These are phyloP conservation scores for Heracleum sosnowskyi DNA, from an alignment of 129 eudicot species.

Conservation along the genomic window DNA sequence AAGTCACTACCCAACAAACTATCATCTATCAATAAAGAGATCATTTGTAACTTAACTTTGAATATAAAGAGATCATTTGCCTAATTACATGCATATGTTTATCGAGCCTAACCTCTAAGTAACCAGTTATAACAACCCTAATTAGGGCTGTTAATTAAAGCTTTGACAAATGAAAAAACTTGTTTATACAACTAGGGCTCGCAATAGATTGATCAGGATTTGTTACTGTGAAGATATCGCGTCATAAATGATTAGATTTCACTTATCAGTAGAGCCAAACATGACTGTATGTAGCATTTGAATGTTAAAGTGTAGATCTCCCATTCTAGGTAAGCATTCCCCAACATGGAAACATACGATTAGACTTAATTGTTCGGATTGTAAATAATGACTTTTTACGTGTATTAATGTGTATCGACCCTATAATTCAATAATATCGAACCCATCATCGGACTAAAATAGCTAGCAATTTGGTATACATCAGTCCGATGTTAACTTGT, in stretches of 20 bases:
- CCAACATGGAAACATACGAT: not conserved
- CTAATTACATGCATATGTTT: not conserved
- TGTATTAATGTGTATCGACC: too few species aligned
- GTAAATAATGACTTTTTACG: too few species aligned
- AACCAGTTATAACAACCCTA: not conserved
- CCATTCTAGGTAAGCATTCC: not conserved
- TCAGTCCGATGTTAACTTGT: too few species aligned
- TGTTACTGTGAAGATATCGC: not conserved
- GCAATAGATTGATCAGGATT: not conserved
- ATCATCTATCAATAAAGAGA: constrained; percentile 1
- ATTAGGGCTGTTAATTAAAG: not conserved
- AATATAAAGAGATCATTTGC: not conserved
- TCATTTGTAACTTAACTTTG: constrained; percentile 4
- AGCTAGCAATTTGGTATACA: too few species aligned
- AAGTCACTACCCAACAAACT: not conserved
- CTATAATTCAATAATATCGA: too few species aligned
- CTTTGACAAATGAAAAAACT: not conserved
- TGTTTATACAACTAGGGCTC: not conserved
- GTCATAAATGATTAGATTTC: not conserved
- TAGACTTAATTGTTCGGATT: not conserved
- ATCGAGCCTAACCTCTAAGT: not conserved
- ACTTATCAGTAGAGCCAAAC: not conserved
- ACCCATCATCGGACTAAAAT: too few species aligned
- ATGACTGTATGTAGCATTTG: not conserved
- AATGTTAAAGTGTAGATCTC: not conserved